Conservation (phyloP, 2,329 filamentous ascomycete species). For the Ophioceras dolichostomum region DNA sequence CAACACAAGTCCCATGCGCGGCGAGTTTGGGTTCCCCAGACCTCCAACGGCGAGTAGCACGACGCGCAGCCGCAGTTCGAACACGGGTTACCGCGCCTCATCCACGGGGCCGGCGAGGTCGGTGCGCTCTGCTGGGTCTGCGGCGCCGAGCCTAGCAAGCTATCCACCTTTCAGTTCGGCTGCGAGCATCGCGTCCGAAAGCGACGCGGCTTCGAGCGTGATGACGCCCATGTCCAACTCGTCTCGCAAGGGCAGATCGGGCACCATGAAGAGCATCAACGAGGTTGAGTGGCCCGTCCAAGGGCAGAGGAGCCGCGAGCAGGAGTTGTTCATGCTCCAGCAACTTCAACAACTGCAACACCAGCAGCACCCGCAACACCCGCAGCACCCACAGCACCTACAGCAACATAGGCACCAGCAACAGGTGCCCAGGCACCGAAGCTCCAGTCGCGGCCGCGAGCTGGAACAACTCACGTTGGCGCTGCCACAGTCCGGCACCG, state of each 20-base stretch:
- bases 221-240: slow-evolving; percentile 10
- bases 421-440: not conserved
- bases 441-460: not conserved
- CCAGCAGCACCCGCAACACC: no score
- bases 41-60: slow-evolving; percentile 10
- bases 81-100: slow-evolving; percentile 11
- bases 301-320: not conserved
- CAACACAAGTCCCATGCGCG: slow-evolving; percentile 11
- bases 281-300: slow-evolving; percentile 12
- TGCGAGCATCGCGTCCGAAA: slow-evolving; percentile 16
- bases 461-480: not conserved
- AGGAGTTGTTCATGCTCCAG: no score
- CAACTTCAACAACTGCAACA: not conserved
- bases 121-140: slow-evolving; percentile 11
- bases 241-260: slow-evolving; percentile 4
- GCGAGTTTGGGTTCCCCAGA: slow-evolving; percentile 13
- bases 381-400: not conserved
- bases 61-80: slow-evolving; percentile 8
- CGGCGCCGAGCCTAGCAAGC: slow-evolving; percentile 9
- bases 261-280: slow-evolving; percentile 11
- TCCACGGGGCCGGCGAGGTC: slow-evolving; percentile 10
- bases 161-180: slow-evolving; percentile 14
- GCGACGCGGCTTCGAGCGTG: slow-evolving; percentile 14
- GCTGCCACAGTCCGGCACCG: slow-evolving; percentile 1
- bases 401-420: not conserved